These are phyloP conservation scores for Rhynchosporium graminicola DNA, from an alignment of 2,329 filamentous ascomycete genomes.

Conservation along the genomic window DNA sequence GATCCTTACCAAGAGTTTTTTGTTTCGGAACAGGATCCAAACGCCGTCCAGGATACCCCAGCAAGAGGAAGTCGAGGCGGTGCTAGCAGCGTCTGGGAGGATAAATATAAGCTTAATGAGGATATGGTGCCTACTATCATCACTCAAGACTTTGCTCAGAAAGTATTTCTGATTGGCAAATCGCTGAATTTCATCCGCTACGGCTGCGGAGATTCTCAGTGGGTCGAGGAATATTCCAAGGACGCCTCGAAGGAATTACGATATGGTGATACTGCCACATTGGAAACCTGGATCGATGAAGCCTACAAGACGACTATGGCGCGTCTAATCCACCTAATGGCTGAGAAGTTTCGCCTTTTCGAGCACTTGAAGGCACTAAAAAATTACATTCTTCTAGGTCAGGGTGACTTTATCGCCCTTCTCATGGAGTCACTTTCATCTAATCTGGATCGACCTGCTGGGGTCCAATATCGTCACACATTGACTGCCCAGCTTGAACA, in stretches of 20 bases:
- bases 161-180: conserved; percentile 96
- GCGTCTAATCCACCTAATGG: conserved; percentile 89
- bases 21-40: conserved; percentile 75
- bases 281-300: conserved; percentile 92
- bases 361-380: conserved; percentile 90
- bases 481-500: conserved; percentile 97
- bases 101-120: conserved; percentile 87
- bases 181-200: conserved; percentile 98
- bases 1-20: conserved; percentile 97
- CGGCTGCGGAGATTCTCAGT: conserved; percentile 87
- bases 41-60: conserved; percentile 45
- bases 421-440: conserved; percentile 95
- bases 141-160: conserved; percentile 89
- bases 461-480: conserved; percentile 93
- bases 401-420: conserved; percentile 95
- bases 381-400: conserved; percentile 89
- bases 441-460: conserved; percentile 93
- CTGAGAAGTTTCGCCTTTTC: conserved; percentile 90
- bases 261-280: conserved; percentile 88
- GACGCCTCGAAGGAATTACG: conserved; percentile 86
- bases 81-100: conserved; percentile 93
- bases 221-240: conserved; percentile 96
- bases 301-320: conserved; percentile 99
- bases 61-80: conserved; percentile 57
- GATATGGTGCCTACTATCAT: conserved; percentile 92